Conservation (phyloP, 805 yeast species). For the Kuraishia ogatae region DNA sequence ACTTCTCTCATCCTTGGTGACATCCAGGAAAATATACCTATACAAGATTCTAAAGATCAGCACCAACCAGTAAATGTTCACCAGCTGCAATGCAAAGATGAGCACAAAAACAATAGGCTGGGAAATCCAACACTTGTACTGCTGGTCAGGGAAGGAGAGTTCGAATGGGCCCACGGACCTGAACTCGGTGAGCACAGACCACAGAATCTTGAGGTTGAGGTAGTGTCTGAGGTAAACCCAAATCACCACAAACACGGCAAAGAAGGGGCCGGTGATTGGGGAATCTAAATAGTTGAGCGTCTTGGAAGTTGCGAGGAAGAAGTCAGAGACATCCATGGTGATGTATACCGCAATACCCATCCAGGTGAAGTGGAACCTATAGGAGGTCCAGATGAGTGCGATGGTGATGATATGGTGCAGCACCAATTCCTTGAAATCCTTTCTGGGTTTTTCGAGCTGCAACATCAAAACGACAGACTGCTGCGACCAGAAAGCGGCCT, state of each 20-base stretch:
- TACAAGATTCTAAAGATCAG: conserved; percentile 71
- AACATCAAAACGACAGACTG: conserved; percentile 77
- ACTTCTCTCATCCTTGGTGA: conserved; percentile 73
- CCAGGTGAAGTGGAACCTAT: conserved; percentile 92
- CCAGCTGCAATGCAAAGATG: conserved; percentile 72
- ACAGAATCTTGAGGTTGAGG: conserved; percentile 69
- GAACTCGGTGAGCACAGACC: conserved; percentile 83
- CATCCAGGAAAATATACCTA: conserved; percentile 54
- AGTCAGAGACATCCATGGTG: conserved; percentile 95
- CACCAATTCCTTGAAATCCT: conserved; percentile 84
- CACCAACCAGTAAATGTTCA: conserved; percentile 83
- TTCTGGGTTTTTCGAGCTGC: conserved; percentile 90
- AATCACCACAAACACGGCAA: conserved; percentile 51
- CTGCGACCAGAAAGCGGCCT: conserved; percentile 97
- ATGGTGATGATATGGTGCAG: conserved; percentile 92
- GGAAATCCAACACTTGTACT: conserved; percentile 94
- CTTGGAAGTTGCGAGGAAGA: conserved; percentile 77
- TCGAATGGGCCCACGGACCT: conserved; percentile 74
- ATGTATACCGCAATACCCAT: conserved; percentile 87
- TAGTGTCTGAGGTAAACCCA: conserved; percentile 93
- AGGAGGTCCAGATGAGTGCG: conserved; percentile 76
- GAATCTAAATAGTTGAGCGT: conserved; percentile 81
- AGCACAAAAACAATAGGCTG: conserved; percentile 81
- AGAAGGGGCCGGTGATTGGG: conserved; percentile 51
- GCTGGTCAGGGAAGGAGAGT: conserved; percentile 81